A percentile compares a stretch with the other conserved stretches of the same genome.
Evolutionary conservation across 768 basidiomycete genomes (phyloP).

Genomic region (Tulasnella sp.): DNA sequence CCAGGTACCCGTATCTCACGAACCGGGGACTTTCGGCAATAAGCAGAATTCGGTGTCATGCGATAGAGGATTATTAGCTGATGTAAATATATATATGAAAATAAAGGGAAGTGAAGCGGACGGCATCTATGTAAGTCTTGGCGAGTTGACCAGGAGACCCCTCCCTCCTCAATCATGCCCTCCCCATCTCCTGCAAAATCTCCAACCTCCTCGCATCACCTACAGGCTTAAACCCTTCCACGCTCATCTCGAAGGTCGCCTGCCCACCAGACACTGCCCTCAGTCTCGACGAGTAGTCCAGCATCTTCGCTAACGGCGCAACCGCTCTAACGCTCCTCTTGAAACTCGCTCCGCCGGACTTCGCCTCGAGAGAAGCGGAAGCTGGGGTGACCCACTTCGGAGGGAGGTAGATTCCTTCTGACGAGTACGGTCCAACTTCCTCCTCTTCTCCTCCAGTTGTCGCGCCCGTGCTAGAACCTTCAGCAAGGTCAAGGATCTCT

Average conservation of each 20-base stretch:
- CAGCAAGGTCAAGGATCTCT: conserved; percentile 67
- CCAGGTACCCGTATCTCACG: background rate
- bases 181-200: conserved; percentile 74
- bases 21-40: background rate
- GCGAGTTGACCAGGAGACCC: no score
- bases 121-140: no score
- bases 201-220: conserved; percentile 59
- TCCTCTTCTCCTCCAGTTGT: conserved; percentile 35
- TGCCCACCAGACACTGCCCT: conserved; percentile 80
- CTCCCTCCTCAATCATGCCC: conserved; percentile 45
- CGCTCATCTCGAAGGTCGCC: conserved; percentile 73
- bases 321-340: conserved; percentile 67
- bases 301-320: conserved; percentile 75
- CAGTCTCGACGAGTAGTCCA: conserved; percentile 74
- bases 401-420: conserved; percentile 71
- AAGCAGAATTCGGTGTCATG: background rate
- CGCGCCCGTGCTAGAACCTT: conserved; percentile 38
- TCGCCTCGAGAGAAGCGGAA: conserved; percentile 38
- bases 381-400: conserved; percentile 75
- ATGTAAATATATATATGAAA: no score
- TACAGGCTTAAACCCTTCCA: conserved; percentile 72
- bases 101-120: no score
- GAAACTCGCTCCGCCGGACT: conserved; percentile 40
- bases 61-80: background rate
- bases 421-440: conserved; percentile 46